Base-by-base conservation (phyloP, 2,329 filamentous ascomycete species). In the Beauveria sp. region DNA sequence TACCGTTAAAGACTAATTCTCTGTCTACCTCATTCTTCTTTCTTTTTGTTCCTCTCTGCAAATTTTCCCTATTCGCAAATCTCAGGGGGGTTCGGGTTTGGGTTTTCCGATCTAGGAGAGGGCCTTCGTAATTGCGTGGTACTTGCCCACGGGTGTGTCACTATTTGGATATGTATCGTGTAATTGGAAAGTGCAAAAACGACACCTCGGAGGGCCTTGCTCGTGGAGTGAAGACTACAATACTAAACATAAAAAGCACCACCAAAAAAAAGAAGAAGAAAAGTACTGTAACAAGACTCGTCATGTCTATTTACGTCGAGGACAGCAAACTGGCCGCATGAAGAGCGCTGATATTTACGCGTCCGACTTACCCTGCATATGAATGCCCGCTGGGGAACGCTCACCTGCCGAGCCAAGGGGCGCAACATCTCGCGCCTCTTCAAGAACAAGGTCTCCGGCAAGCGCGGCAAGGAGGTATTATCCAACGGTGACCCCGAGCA, bases 391-490 rank as follows among this genome's bases (percentile, higher is more conserved):
- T 10, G 24, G 9, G 8, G 26, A 9, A 43, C 14, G 22, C 3
- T 37, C 24, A 40, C 18, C 7, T 20, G 34, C 34, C 14, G n/a
- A 46, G 34, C 55, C 7, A 48, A 16, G 2, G 14, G 9, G 16
- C 22, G 22, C 22, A 22, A 22, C 22, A 22, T 22, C 22, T 22
- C 22, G 22, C 22, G 22, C 22, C 22, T 22, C 22, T 22, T 22
- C 22, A 22, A 22, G 22, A 22, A 22, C 22, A 22, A 22, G 22
- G 91, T 99, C 37, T 96, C 90, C 71, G 94, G 94, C 6, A 90
- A 96, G 83, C 82, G 94, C 65, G 94, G 94, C 37, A 84, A 90
- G 64, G 84, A 97, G 79, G 94, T 97, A 5, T 97, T 97, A 75
- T 71, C 92, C 66, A 96, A 92, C 63, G 94, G 94, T 20, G 94